These are phyloP conservation scores for Papilionanthe hybrid DNA, from an alignment of 116 monocot species.

Conservation along the genomic window DNA sequence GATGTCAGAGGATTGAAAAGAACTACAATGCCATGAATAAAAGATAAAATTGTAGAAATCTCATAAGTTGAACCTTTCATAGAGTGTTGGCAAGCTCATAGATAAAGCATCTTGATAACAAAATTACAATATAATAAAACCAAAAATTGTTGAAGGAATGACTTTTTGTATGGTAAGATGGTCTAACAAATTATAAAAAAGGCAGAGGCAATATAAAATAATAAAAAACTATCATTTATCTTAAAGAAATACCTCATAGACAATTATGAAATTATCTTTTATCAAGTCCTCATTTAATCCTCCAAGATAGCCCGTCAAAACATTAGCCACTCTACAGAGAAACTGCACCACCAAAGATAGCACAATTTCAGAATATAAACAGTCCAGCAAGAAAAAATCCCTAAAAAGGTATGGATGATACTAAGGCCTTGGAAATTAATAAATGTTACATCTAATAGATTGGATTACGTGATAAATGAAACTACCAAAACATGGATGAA, in stretches of 20 bases:
- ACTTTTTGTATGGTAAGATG: background rate
- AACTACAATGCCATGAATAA: background rate
- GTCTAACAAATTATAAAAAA: background rate
- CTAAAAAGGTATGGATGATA: background rate
- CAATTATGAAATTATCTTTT: conserved; percentile 93
- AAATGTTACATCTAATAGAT: background rate
- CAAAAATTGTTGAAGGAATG: background rate
- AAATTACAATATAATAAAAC: background rate
- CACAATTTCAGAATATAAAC: background rate
- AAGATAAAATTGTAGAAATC: background rate
- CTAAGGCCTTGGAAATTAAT: background rate
- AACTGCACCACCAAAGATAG: conserved; percentile 55
- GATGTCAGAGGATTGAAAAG: background rate
- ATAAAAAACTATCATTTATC: background rate
- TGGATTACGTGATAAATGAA: background rate
- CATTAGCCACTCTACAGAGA: conserved; percentile 82
- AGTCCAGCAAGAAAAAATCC: background rate
- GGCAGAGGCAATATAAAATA: background rate
- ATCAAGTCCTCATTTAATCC: conserved; percentile 82
- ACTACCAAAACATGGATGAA: background rate
- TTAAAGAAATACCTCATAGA: conserved; percentile 57
- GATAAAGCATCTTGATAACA: background rate
- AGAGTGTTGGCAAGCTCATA: background rate
- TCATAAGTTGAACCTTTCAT: background rate
- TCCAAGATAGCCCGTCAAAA: conserved; percentile 78